Base-by-base conservation (phyloP, 2,329 filamentous ascomycete genomes). In the Diatrype stigma region DNA sequence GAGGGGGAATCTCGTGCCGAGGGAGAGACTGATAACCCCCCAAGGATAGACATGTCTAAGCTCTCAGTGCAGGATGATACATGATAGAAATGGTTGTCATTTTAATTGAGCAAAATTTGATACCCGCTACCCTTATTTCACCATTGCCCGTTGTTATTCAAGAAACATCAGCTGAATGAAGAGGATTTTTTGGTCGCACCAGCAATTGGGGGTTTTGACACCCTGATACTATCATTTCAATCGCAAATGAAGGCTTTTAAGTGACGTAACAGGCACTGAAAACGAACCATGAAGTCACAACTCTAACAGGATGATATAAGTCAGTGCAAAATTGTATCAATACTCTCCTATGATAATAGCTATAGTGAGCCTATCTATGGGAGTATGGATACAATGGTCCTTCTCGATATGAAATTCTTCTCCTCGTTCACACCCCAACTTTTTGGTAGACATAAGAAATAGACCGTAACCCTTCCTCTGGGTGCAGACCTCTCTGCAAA, bases 41-140 rank as follows among this genome's bases (percentile, higher is more conserved):
- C 54, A 11, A 48, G 38, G 45, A 52, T 64, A 59, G 50, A 55
- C 17, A 56, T 66, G 14, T 51, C 56, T n/a, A 58, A 42, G 26
- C 52, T 67, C 46, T 59, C 57, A 23, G 53, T 66, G 26, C 54
- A 49, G n/a, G 54, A 61, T 30, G 51, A 59, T 28, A 64, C 61
- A 54, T 66, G 56, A 55, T 35, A 19, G 46, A 54, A 11, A 2
- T 40, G n/a, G 17, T 40, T 40, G n/a, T 40, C 37, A 22, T 17
- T 40, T 40, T 22, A 17, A 22, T 11, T 14, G 37, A 40, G 19
- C 17, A 40, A 40, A 5, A 44, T n/a, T 44, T 26, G 40, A 26
- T 44, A 40, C 37, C 37, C 37, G 10, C 4, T 4, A 19, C 37
- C 6, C 19, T 17, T 12, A 19, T 17, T 17, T 40, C 17, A 12